Evolutionary conservation across 108 stramenopile genomes (phyloP).

Genomic region (Skeletonema costatum): DNA sequence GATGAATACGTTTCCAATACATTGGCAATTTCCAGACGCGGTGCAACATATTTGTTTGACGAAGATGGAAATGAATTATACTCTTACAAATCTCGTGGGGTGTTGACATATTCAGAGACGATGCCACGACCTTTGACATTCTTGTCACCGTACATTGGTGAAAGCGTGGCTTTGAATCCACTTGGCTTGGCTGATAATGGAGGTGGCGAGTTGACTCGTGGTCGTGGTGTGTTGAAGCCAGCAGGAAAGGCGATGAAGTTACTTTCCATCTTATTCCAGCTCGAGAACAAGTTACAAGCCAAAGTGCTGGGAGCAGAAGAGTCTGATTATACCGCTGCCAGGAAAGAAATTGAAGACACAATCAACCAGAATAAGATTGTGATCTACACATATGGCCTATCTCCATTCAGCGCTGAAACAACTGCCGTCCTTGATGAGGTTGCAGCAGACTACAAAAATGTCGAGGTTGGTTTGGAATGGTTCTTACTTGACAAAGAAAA

Average conservation of each 20-base stretch:
- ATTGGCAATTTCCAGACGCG: constrained; percentile 48
- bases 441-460: constrained; percentile 51
- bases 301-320: constrained; percentile 35
- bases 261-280: constrained; percentile 22
- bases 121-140: constrained; percentile 67
- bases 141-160: constrained; percentile 61
- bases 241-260: constrained; percentile 35
- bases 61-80: constrained; percentile 47
- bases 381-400: constrained; percentile 72
- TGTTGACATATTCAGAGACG: constrained; percentile 65
- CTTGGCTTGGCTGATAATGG: constrained; percentile 54
- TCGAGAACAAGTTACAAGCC: constrained; percentile 42
- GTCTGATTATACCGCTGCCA: constrained; percentile 42
- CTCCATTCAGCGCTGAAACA: constrained; percentile 69
- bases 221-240: constrained; percentile 41
- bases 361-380: constrained; percentile 44
- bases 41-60: constrained; percentile 67
- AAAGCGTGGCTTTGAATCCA: constrained; percentile 60
- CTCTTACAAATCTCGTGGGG: constrained; percentile 54
- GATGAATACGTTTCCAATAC: constrained; percentile 60
- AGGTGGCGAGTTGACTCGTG: constrained; percentile 8
- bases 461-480: constrained; percentile 73
- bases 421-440: constrained; percentile 55
- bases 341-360: constrained; percentile 46
- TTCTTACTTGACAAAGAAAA: constrained; percentile 56